Evolutionary conservation across 352 stramenopile genomes (phyloP).

Genomic region (Globisporangium okanoganense): DNA sequence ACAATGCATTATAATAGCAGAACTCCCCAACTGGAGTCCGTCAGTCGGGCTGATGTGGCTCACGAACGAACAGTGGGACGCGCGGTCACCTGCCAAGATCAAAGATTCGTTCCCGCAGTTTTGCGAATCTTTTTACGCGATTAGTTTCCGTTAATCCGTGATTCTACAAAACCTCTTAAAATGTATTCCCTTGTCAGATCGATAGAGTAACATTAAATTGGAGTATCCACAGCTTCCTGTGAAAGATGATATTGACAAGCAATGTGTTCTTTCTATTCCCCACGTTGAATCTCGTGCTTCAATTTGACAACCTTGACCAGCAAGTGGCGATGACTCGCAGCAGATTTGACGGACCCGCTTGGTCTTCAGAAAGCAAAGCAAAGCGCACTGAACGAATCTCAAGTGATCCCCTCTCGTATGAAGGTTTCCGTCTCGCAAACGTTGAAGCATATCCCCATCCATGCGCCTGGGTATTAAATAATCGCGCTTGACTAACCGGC

Average conservation of each 20-base stretch:
- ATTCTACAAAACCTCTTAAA: too few species aligned
- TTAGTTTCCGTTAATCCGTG: too few species aligned
- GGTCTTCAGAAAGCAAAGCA: neutral
- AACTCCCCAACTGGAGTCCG: too few species aligned
- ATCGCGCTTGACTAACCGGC: neutral
- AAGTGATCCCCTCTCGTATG: neutral
- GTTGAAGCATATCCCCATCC: neutral
- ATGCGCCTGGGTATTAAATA: neutral
- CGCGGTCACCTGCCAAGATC: too few species aligned
- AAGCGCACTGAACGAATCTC: neutral
- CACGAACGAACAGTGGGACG: too few species aligned
- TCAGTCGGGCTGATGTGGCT: too few species aligned
- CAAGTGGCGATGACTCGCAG: too few species aligned
- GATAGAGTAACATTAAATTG: too few species aligned
- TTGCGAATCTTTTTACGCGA: too few species aligned
- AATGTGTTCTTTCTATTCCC: neutral
- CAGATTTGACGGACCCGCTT: neutral
- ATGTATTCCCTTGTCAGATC: too few species aligned
- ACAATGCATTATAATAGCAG: too few species aligned
- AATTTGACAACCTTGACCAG: neutral
- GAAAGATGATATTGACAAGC: neutral
- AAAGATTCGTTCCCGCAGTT: too few species aligned
- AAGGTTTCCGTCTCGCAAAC: neutral
- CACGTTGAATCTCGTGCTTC: neutral
- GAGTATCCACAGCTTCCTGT: neutral